Evolutionary conservation across 371 early-diverging fungal species (phyloP).

Genomic region (Quaeritorhiza haematococci): DNA sequence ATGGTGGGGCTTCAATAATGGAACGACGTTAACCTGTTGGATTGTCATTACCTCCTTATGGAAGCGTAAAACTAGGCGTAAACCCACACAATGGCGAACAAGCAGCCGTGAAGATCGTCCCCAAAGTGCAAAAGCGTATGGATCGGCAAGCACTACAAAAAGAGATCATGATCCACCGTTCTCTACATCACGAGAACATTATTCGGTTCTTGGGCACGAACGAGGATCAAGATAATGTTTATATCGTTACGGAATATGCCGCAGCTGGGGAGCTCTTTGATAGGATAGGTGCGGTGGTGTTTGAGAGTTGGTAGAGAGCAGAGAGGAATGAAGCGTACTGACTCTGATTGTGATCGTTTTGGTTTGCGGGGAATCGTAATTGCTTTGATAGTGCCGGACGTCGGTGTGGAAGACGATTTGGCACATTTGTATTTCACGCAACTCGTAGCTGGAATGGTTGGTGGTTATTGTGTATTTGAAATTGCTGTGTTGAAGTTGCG

Average conservation of each 20-base stretch:
- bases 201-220: constrained; percentile 36
- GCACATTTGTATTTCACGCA: constrained; percentile 70
- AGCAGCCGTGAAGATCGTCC: constrained; percentile 51
- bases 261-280: constrained; percentile 64
- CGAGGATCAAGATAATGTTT: constrained; percentile 44
- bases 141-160: constrained; percentile 21
- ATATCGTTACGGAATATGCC: constrained; percentile 54
- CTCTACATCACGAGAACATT: constrained; percentile 46
- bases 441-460: constrained; percentile 55
- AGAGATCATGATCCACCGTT: constrained; percentile 47
- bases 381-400: constrained; percentile 49
- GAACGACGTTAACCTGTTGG: too few relatives aligned
- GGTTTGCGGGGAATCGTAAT: constrained; percentile 1
- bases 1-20: too few relatives aligned
- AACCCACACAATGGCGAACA: too few relatives aligned
- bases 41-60: too few relatives aligned
- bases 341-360: too few relatives aligned
- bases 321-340: constrained; percentile 1
- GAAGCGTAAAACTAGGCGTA: too few relatives aligned
- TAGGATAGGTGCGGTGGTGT: constrained; percentile 40
- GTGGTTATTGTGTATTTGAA: constrained; percentile 1
- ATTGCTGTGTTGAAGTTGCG: constrained; percentile 27
- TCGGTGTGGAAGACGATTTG: constrained; percentile 63
- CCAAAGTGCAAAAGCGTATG: constrained; percentile 22
- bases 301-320: background rate